These are phyloP conservation scores for Chlamydomonas schloesseri DNA, from an alignment of 139 green algal genomes.

Conservation along the genomic window DNA sequence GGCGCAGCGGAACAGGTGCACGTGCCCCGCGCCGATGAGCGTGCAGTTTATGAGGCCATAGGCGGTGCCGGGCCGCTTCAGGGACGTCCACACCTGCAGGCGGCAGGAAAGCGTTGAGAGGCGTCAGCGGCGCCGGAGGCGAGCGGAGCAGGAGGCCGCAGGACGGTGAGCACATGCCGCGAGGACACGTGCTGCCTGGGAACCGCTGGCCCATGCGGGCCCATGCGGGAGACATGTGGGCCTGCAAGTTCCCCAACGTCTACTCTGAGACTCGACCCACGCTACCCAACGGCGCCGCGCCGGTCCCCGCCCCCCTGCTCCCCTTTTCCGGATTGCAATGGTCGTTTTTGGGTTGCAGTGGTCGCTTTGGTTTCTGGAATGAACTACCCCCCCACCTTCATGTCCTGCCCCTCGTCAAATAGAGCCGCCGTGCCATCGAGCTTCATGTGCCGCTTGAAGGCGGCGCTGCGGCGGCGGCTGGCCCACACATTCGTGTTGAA, in stretches of 20 bases:
- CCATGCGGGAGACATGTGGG: neutral
- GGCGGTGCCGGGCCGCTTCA: neutral
- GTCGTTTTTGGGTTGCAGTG: too few species aligned
- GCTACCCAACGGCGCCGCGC: too few species aligned
- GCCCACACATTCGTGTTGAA: constrained; percentile 79
- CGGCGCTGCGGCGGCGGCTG: neutral
- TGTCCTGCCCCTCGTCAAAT: constrained; percentile 37
- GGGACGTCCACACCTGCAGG: constrained; percentile 32
- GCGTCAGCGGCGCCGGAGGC: neutral
- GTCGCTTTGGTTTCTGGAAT: too few species aligned
- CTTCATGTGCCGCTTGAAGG: constrained; percentile 2
- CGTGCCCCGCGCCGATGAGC: constrained; percentile 2
- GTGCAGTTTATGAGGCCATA: constrained; percentile 18
- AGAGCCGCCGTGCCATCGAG: constrained; percentile 15
- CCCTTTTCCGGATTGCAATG: too few species aligned
- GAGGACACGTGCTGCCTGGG: neutral
- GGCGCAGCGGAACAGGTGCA: constrained; percentile 23
- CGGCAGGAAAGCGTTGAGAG: too few species aligned
- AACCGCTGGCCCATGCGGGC: too few species aligned
- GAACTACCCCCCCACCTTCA: constrained; percentile 13
- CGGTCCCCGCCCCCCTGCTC: too few species aligned
- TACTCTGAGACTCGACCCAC: too few species aligned
- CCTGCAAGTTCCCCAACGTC: too few species aligned
- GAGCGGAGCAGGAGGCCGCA: neutral
- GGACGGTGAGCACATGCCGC: neutral